A percentile compares a stretch with the other conserved stretches of the same genome.
These are phyloP conservation scores for Planoprotostelium fungivorum DNA, from an alignment of 78 protist genomes.

Conservation along the genomic window DNA sequence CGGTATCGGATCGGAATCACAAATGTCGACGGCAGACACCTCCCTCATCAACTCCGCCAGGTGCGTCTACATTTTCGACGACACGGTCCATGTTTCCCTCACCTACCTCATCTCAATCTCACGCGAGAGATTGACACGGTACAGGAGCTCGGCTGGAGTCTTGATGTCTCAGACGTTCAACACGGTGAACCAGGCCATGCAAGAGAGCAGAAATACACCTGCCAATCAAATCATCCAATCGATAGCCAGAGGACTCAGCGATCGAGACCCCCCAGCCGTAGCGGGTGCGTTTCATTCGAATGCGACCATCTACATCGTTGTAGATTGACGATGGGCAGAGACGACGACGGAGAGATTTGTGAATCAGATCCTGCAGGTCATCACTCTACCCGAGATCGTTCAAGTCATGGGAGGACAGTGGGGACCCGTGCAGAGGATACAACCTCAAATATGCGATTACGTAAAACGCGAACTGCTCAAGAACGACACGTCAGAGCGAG, in stretches of 20 bases:
- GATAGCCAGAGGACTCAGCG: neutral
- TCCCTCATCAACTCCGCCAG: neutral
- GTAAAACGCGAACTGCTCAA: neutral
- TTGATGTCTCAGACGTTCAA: neutral
- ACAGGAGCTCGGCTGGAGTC: neutral
- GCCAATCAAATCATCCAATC: neutral
- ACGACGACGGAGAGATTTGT: neutral
- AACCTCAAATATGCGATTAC: neutral
- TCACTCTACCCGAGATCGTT: neutral
- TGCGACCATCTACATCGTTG: no score
- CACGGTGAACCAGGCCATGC: neutral
- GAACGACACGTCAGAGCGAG: neutral
- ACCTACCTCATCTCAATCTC: no score
- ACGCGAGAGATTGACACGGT: no score
- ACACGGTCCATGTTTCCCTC: no score
- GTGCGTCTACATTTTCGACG: no score
- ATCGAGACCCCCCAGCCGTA: no score
- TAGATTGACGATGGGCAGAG: neutral
- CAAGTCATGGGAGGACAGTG: neutral
- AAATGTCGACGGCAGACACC: neutral
- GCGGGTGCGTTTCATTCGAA: no score
- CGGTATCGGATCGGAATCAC: neutral
- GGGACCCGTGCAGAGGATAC: neutral
- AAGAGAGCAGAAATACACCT: neutral
- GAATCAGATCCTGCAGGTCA: neutral